phyloP scores from a whole-genome alignment of 1,284 basidiomycete genomes.

The Malassezia restricta region DNA sequence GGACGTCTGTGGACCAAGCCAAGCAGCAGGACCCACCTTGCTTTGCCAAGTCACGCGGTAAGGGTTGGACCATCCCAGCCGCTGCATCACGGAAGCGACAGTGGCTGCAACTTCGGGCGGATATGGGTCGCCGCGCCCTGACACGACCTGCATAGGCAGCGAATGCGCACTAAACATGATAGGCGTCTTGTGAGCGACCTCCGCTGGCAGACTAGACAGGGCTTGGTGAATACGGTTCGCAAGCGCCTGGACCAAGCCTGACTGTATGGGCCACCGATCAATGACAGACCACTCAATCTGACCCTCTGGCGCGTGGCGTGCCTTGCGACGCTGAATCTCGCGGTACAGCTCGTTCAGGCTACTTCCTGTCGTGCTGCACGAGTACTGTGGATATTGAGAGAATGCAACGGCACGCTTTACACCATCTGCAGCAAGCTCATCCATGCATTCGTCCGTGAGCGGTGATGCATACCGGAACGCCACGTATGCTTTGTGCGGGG shows the following conservation, averaged over 20 bases:
- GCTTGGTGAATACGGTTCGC: slow-evolving; percentile 75
- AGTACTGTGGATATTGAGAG: slow-evolving; percentile 98
- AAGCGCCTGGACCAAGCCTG: slow-evolving; percentile 84
- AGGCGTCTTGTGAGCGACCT: slow-evolving; percentile 60
- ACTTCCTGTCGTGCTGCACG: slow-evolving; percentile 93
- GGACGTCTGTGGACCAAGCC: slow-evolving; percentile 94
- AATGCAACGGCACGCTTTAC: slow-evolving; percentile 88
- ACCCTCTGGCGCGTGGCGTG: slow-evolving; percentile 48
- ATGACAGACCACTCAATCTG: slow-evolving; percentile 88
- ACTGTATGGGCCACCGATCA: slow-evolving; percentile 92
- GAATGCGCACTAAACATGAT: slow-evolving; percentile 96
- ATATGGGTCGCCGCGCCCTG: slow-evolving; percentile 81
- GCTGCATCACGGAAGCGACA: slow-evolving; percentile 48
- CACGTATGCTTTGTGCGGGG: slow-evolving; percentile 90
- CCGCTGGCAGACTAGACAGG: slow-evolving; percentile 63
- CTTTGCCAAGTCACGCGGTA: slow-evolving; percentile 96
- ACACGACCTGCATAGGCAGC: slow-evolving; percentile 59
- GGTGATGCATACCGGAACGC: slow-evolving; percentile 60
- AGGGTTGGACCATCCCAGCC: slow-evolving; percentile 41
- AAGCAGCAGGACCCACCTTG: slow-evolving; percentile 89
- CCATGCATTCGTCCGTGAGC: slow-evolving; percentile 69
- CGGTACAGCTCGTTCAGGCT: slow-evolving; percentile 82
- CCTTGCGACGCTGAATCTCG: slow-evolving; percentile 48
- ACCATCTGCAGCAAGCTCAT: slow-evolving; percentile 76
- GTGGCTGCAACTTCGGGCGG: slow-evolving; percentile 87